A percentile compares a stretch with the other conserved stretches of the same genome.
Evolutionary conservation across 2,329 filamentous ascomycete genomes (phyloP).

Genomic region (Rhinocladiella similis): DNA sequence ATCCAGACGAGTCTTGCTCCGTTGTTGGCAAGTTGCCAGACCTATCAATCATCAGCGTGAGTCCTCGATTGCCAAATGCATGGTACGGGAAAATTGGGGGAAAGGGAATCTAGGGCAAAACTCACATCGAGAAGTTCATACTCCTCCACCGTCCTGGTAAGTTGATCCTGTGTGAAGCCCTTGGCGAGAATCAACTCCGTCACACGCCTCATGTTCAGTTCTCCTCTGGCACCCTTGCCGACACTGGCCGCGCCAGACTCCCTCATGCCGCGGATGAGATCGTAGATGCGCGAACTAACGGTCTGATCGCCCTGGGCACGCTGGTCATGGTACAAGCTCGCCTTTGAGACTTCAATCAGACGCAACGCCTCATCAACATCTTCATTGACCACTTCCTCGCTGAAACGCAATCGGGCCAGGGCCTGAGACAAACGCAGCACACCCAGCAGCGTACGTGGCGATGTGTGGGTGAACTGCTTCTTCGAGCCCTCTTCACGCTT

Average conservation of each 20-base stretch:
- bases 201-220: constrained; percentile 84
- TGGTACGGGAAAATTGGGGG: not conserved
- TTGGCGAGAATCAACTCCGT: constrained; percentile 91
- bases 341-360: constrained; percentile 89
- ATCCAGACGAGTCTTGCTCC: constrained; percentile 72
- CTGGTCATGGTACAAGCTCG: constrained; percentile 74
- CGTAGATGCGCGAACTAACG: constrained; percentile 88
- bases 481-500: constrained; percentile 87
- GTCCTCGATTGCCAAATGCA: too few species aligned
- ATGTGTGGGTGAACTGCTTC: constrained; percentile 91
- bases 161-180: constrained; percentile 94
- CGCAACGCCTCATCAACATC: constrained; percentile 95
- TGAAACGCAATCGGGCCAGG: constrained; percentile 87
- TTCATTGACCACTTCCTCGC: constrained; percentile 78
- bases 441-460: constrained; percentile 87
- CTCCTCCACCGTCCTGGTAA: constrained; percentile 81
- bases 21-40: constrained; percentile 76
- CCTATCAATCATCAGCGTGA: constrained; percentile 52
- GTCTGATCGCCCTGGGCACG: constrained; percentile 68
- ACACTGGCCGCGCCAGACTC: constrained; percentile 80
- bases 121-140: constrained; percentile 88
- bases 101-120: constrained; percentile 33
- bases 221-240: constrained; percentile 65
- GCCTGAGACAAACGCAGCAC: constrained; percentile 92
- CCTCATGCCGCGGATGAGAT: constrained; percentile 83